Evolutionary conservation across 2,329 filamentous ascomycete species (phyloP), one percentile per base, ranked within the genome.

Genomic region (Diaporthe destruens): DNA sequence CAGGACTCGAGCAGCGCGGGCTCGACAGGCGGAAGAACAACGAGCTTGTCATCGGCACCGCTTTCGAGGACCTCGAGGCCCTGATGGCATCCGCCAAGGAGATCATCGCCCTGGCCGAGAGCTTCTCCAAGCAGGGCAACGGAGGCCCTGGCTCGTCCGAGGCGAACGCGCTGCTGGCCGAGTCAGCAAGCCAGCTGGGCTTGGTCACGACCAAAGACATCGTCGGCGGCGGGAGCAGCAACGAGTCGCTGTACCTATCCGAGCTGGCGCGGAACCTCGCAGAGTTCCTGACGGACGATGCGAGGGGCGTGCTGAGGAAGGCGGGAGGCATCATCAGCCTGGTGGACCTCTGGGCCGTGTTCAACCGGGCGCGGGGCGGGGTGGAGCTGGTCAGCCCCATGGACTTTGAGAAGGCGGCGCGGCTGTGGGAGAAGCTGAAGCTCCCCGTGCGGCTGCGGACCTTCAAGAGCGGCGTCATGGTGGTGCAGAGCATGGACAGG

Each of bases 61-160:
- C 96, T 0, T 99, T 99, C 78, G 96, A 98, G 80, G 96, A 99
- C 79, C 88, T 99, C 0, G 96, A 98, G 80, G 95, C 96, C 4
- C 87, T 99, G 49, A 99, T 98, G 96, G 94, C 95, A 3, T 98
- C 96, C 4, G 96, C 96, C 6, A 98, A 98, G 80, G 94, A 99
- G 80, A 94, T 99, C 63, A 92, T 98, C 66, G 94, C 95, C 6
- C 90, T 99, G 54, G 96, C 96, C 0, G 96, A 98, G 81, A 91
- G 91, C 20, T 96, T 98, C 77, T 91, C 94, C 1, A 87, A 90
- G 16, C 93, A 95, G 78, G 85, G 85, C 25, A 89, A 89, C 74
- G 85, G 86, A 12, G 89, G 88, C 29, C 88, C 86, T n/a, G 87
- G 85, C 18, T 90, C 87, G 7, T 87, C 89, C 0, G 94, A 96